These are phyloP conservation scores for Vickermania ingenoplastis DNA, from an alignment of 208 protist species.

Conservation along the genomic window DNA sequence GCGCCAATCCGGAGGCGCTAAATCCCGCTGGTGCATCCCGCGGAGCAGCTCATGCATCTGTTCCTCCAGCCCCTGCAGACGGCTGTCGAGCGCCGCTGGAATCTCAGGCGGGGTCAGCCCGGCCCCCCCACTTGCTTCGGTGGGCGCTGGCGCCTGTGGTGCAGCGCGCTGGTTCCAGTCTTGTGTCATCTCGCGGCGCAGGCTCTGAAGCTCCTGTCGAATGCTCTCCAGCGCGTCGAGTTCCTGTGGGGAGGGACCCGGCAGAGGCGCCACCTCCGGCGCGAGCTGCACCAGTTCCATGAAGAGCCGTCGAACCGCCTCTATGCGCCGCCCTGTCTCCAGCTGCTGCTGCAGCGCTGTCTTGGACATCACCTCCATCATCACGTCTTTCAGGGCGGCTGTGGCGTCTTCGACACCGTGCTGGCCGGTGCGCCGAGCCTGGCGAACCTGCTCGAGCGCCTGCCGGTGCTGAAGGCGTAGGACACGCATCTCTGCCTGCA, in stretches of 20 bases:
- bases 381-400: background rate
- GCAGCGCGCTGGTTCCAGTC: background rate
- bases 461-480: background rate
- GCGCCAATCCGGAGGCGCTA: background rate
- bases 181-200: background rate
- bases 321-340: background rate
- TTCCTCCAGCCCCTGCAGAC: background rate
- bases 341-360: background rate
- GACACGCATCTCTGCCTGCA: background rate
- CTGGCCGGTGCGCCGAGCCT: background rate
- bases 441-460: background rate
- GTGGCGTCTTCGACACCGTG: background rate
- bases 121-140: background rate
- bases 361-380: background rate
- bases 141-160: background rate
- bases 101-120: no score
- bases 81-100: background rate
- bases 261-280: background rate
- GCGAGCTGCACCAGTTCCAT: background rate
- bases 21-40: background rate
- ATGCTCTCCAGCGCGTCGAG: background rate
- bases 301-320: background rate
- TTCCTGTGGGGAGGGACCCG: background rate
- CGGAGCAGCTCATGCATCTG: background rate
- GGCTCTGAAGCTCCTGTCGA: background rate